These are phyloP conservation scores for Sicyos edulis DNA, from an alignment of 306 rosid genomes.

Conservation along the genomic window DNA sequence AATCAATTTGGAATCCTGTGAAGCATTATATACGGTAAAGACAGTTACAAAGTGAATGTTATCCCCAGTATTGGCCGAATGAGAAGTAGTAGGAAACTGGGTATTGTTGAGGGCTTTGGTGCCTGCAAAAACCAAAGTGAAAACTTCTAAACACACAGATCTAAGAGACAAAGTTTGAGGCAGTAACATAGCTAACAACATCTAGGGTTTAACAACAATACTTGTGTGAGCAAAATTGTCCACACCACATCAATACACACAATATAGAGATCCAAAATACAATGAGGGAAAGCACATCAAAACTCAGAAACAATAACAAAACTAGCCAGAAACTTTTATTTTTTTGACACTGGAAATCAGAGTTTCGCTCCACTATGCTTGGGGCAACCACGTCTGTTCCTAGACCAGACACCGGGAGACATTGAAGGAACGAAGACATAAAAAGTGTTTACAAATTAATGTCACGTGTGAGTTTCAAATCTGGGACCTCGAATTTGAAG, in stretches of 20 bases:
- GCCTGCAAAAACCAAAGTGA: constrained; percentile 41
- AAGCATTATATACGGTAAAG: constrained; percentile 62
- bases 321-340: background rate
- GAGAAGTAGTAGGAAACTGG: constrained; percentile 29
- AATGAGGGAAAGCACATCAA: background rate
- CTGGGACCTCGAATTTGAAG: too few species aligned
- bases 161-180: background rate
- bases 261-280: constrained; percentile 5
- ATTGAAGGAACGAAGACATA: too few species aligned
- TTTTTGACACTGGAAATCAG: too few species aligned
- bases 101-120: constrained; percentile 67
- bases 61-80: constrained; percentile 28
- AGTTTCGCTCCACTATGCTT: too few species aligned
- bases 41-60: constrained; percentile 59
- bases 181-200: background rate
- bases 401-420: too few species aligned
- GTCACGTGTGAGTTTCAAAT: too few species aligned
- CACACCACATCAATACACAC: background rate
- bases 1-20: constrained; percentile 26
- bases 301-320: background rate
- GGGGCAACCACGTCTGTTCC: too few species aligned
- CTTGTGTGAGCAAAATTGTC: background rate
- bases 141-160: background rate
- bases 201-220: background rate
- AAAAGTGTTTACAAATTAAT: too few species aligned